A percentile compares a stretch with the other conserved stretches of the same genome.
phyloP scores from a whole-genome alignment of 192 early-diverging fungal genomes.

The Phycomyces blakesleeanus region DNA sequence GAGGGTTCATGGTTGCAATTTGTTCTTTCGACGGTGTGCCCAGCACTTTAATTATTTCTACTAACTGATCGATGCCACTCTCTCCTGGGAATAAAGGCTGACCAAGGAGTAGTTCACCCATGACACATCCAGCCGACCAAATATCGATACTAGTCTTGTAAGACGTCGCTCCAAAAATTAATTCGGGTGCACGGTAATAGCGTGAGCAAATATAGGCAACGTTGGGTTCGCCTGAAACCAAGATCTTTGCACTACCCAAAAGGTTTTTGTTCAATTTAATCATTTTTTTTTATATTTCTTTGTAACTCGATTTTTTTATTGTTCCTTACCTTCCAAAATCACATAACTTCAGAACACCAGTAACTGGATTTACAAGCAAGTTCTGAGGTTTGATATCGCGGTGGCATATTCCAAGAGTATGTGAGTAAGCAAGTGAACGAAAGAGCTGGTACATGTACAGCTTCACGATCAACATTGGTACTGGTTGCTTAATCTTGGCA shows the following conservation, averaged over 20 bases:
- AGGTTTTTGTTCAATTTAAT: background rate
- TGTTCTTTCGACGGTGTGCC: slow-evolving; percentile 93
- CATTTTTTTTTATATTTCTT: background rate
- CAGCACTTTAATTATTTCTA: slow-evolving; percentile 97
- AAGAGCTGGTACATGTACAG: slow-evolving; percentile 97
- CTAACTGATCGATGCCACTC: slow-evolving; percentile 93
- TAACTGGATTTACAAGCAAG: slow-evolving; percentile 80
- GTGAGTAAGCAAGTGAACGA: slow-evolving; percentile 92
- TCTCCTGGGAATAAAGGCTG: slow-evolving; percentile 94
- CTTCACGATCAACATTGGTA: slow-evolving; percentile 90
- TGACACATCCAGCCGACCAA: slow-evolving; percentile 93
- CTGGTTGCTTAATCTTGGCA: slow-evolving; percentile 82
- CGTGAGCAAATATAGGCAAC: slow-evolving; percentile 95
- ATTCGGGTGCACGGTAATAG: slow-evolving; percentile 92
- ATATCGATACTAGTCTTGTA: slow-evolving; percentile 87
- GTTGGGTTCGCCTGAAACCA: slow-evolving; percentile 91
- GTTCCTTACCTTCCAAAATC: slow-evolving; percentile 78
- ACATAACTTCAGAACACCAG: slow-evolving; percentile 89
- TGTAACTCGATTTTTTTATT: too few relatives aligned
- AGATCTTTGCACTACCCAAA: slow-evolving; percentile 75
- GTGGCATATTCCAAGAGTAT: slow-evolving; percentile 94
- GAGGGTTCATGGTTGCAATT: slow-evolving; percentile 93
- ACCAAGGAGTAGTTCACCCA: slow-evolving; percentile 89
- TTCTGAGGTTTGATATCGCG: slow-evolving; percentile 99
- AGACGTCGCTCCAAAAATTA: slow-evolving; percentile 91